Conservation (phyloP, 1,284 basidiomycete species). For the Boletus semigastroideus region DNA sequence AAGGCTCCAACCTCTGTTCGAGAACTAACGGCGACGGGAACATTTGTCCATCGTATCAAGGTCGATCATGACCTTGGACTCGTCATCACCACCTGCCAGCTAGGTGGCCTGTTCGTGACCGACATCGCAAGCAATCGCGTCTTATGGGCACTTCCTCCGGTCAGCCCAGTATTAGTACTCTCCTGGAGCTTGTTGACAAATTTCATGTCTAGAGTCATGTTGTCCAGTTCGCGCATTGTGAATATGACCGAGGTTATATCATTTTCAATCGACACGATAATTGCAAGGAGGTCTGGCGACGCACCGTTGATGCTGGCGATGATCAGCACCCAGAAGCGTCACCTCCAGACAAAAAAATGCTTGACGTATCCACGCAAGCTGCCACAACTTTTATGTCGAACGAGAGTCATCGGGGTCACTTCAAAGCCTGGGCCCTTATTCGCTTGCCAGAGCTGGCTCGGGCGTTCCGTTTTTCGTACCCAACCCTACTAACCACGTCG, state of each 20-base stretch:
- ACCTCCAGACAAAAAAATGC: slow-evolving; percentile 40
- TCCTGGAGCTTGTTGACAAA: slow-evolving; percentile 5
- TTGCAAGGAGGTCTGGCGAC: slow-evolving; percentile 69
- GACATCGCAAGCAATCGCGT: slow-evolving; percentile 47
- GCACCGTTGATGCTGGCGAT: slow-evolving; percentile 31
- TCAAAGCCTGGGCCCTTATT: slow-evolving; percentile 59
- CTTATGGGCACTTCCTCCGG: slow-evolving; percentile 59
- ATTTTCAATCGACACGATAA: slow-evolving; percentile 61
- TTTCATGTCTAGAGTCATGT: slow-evolving; percentile 45
- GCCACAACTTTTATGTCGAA: slow-evolving; percentile 7
- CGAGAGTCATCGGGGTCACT: slow-evolving; percentile 41
- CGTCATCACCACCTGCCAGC: slow-evolving; percentile 53
- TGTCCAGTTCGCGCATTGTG: slow-evolving; percentile 62
- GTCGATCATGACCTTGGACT: slow-evolving; percentile 60
- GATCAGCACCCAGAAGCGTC: slow-evolving; percentile 29
- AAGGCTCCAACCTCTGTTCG: slow-evolving; percentile 40
- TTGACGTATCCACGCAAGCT: slow-evolving; percentile 21
- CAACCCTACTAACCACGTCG: slow-evolving; percentile 54
- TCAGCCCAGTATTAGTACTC: slow-evolving; percentile 20
- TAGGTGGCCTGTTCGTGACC: slow-evolving; percentile 55
- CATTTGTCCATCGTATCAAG: slow-evolving; percentile 67
- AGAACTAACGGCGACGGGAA: slow-evolving; percentile 35
- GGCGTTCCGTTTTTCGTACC: slow-evolving; percentile 69
- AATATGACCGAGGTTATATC: slow-evolving; percentile 70
- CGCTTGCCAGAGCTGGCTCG: slow-evolving; percentile 43